phyloP scores from a whole-genome alignment of 495 filamentous ascomycete species.

The Margaritispora aquatica region DNA sequence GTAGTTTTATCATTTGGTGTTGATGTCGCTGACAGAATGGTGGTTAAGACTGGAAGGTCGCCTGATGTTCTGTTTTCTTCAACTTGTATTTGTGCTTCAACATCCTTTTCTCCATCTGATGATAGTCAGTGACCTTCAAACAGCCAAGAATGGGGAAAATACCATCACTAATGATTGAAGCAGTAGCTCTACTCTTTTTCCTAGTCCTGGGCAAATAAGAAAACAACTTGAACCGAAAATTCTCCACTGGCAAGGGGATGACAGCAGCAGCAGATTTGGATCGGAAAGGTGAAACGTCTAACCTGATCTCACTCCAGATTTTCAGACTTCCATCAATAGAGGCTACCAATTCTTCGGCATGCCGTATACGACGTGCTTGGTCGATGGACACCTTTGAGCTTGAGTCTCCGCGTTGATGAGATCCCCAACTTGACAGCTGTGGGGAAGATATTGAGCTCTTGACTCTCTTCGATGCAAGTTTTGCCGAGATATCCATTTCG shows the following conservation, averaged over 20 bases:
- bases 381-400: constrained; percentile 1
- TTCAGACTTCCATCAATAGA: constrained; percentile 12
- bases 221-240: constrained; percentile 8
- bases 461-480: constrained; percentile 9
- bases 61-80: not conserved
- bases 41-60: not conserved
- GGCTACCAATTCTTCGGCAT: constrained; percentile 12
- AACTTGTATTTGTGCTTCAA: not conserved
- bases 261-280: constrained; percentile 12
- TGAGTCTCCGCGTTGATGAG: constrained; percentile 11
- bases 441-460: constrained; percentile 15
- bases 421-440: constrained; percentile 15
- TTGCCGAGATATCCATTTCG: constrained; percentile 20
- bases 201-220: not conserved
- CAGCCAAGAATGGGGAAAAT: not conserved
- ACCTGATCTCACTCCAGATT: constrained; percentile 9
- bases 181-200: not conserved
- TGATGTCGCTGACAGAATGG: not conserved
- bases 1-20: not conserved
- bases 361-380: constrained; percentile 8
- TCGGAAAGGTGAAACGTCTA: constrained; percentile 9
- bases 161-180: not conserved
- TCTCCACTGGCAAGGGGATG: constrained; percentile 8
- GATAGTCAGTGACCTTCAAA: not conserved
- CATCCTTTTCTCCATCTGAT: not conserved